These are phyloP conservation scores for Coniochaeta ligniaria DNA, from an alignment of 2,329 filamentous ascomycete species.

Conservation along the genomic window DNA sequence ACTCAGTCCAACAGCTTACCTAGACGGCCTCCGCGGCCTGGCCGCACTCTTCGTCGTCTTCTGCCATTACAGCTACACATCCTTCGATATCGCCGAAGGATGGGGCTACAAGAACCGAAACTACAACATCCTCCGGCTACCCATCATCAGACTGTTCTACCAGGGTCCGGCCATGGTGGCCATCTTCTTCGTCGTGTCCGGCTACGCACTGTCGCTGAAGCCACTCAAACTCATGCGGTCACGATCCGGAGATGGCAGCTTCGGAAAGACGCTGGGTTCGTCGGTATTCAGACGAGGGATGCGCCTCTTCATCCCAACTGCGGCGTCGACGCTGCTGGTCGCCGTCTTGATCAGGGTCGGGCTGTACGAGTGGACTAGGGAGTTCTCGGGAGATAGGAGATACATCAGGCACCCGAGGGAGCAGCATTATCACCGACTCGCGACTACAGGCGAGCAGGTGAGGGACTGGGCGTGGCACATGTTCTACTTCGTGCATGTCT, in stretches of 20 bases:
- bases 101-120: slow-evolving; percentile 37
- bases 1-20: slow-evolving; percentile 46
- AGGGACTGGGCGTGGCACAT: slow-evolving; percentile 39
- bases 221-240: slow-evolving; percentile 33
- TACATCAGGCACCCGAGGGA: slow-evolving; percentile 43
- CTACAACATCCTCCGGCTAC: slow-evolving; percentile 41
- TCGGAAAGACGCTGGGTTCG: slow-evolving; percentile 38
- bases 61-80: slow-evolving; percentile 49
- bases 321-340: slow-evolving; percentile 41
- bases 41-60: slow-evolving; percentile 50
- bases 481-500: slow-evolving; percentile 43
- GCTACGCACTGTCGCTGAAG: slow-evolving; percentile 50
- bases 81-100: slow-evolving; percentile 42
- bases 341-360: slow-evolving; percentile 36
- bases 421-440: slow-evolving; percentile 33
- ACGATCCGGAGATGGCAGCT: slow-evolving; percentile 22
- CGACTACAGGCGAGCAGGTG: slow-evolving; percentile 30
- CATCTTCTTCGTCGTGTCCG: slow-evolving; percentile 56
- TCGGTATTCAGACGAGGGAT: slow-evolving; percentile 44
- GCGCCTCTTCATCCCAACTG: slow-evolving; percentile 43
- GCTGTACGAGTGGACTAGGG: slow-evolving; percentile 39
- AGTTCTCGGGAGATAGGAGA: slow-evolving; percentile 32
- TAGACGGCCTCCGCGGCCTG: slow-evolving; percentile 50
- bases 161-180: slow-evolving; percentile 50
- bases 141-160: slow-evolving; percentile 46